These are phyloP conservation scores for Knoxia roxburghii DNA, from an alignment of 257 asterid species.

Conservation along the genomic window DNA sequence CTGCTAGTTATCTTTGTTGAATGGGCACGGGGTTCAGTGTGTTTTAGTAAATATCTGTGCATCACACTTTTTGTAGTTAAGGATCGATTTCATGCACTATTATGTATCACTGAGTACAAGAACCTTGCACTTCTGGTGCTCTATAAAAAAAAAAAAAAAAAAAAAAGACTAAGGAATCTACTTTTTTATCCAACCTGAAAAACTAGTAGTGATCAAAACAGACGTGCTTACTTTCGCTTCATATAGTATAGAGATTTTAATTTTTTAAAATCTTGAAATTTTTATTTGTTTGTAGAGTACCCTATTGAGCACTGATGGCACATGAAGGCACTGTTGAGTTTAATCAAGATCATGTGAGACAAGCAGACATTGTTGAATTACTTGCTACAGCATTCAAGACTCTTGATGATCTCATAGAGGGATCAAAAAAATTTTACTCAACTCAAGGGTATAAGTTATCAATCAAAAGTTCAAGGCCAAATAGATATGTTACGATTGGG, in stretches of 20 bases:
- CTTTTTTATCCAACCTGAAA: too few species aligned
- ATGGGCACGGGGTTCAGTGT: not conserved
- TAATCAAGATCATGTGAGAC: not conserved
- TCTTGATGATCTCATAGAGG: not conserved
- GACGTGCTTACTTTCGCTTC: too few species aligned
- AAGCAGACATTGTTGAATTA: not conserved
- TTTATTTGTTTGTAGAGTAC: not conserved
- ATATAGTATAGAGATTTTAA: too few species aligned
- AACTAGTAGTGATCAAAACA: too few species aligned
- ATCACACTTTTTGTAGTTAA: not conserved
- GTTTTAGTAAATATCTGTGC: not conserved
- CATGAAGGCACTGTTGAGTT: not conserved
- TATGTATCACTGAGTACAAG: too few species aligned
- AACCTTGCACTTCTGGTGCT: too few species aligned
- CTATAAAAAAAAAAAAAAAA: too few species aligned
- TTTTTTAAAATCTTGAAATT: too few species aligned
- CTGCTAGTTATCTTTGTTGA: not conserved
- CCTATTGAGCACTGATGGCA: not conserved
- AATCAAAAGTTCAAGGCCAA: not conserved
- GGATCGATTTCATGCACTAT: not conserved
- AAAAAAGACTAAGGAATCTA: too few species aligned
- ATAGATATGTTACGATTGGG: not conserved
- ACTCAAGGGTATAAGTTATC: not conserved
- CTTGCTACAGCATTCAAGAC: not conserved
- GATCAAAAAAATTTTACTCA: too few species aligned